Percentiles rank a stretch among this genome's conserved stretches.
phyloP scores from a whole-genome alignment of 805 yeast genomes.

The Debaryomyces hansenii region DNA sequence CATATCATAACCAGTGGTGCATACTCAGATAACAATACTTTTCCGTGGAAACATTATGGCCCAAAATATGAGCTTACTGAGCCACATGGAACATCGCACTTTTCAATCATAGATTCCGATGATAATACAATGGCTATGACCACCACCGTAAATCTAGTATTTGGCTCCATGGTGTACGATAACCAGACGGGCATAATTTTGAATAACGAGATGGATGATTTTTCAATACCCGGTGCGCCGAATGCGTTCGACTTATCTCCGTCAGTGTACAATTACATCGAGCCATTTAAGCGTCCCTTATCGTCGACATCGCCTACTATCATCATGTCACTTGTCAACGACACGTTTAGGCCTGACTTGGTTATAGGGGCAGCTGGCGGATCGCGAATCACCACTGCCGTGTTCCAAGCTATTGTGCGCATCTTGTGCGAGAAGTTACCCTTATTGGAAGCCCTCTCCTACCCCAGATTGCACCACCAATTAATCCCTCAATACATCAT shows the following conservation, averaged over 20 bases:
- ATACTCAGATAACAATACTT: constrained; percentile 58
- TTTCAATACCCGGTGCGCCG: constrained; percentile 64
- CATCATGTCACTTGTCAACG: constrained; percentile 39
- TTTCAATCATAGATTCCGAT: constrained; percentile 70
- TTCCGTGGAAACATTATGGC: constrained; percentile 68
- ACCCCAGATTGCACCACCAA: constrained; percentile 88
- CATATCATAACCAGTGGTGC: constrained; percentile 39
- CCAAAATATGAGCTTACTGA: constrained; percentile 77
- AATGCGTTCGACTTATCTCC: constrained; percentile 85
- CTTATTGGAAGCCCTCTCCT: constrained; percentile 67
- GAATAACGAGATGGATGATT: constrained; percentile 95
- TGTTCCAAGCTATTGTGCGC: constrained; percentile 77
- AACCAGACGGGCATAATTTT: constrained; percentile 77
- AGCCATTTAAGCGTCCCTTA: constrained; percentile 78
- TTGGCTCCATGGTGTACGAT: constrained; percentile 84
- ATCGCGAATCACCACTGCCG: constrained; percentile 77
- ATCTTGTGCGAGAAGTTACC: constrained; percentile 57
- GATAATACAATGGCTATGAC: constrained; percentile 86
- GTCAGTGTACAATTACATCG: constrained; percentile 73
- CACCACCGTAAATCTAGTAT: constrained; percentile 79
- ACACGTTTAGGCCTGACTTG: constrained; percentile 47
- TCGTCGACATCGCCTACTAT: constrained; percentile 83
- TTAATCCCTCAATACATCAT: constrained; percentile 68
- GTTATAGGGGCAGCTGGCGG: constrained; percentile 96
- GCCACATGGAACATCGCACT: constrained; percentile 91